Conservation (phyloP, 2,329 filamentous ascomycete species). For the Tricladium varicosporioides region DNA sequence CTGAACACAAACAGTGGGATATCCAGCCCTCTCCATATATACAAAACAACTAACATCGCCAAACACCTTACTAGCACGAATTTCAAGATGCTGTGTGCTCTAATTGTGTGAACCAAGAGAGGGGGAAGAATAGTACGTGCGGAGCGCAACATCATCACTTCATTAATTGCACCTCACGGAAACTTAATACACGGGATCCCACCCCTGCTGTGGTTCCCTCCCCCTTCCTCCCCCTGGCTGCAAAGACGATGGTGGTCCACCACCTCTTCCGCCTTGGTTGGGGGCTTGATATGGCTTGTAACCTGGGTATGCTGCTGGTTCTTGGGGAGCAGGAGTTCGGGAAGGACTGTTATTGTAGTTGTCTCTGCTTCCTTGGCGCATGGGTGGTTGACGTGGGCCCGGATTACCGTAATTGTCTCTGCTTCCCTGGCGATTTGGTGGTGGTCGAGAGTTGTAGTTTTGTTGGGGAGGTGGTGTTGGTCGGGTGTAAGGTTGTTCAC, state of each 20-base stretch:
- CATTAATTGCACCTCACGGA: not conserved
- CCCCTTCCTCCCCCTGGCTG: slow-evolving; percentile 13
- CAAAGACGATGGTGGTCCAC: slow-evolving; percentile 1
- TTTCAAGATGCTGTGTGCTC: too few relatives aligned
- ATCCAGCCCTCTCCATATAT: too few relatives aligned
- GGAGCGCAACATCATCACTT: slow-evolving; percentile 4
- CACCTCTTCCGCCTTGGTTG: slow-evolving; percentile 3
- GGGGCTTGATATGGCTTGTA: slow-evolving; percentile 24
- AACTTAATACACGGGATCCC: slow-evolving; percentile 27
- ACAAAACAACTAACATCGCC: too few relatives aligned
- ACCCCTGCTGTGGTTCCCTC: slow-evolving; percentile 22
- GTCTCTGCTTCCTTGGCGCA: slow-evolving; percentile 7
- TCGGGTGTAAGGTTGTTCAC: slow-evolving; percentile 12
- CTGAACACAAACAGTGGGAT: too few relatives aligned
- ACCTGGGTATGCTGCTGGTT: slow-evolving; percentile 21
- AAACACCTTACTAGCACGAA: too few relatives aligned
- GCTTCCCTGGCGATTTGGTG: slow-evolving; percentile 6
- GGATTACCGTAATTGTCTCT: not conserved
- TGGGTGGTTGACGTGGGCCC: not conserved
- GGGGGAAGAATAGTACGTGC: too few relatives aligned
- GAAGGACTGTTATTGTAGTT: slow-evolving; percentile 19
- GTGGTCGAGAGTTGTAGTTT: slow-evolving; percentile 5
- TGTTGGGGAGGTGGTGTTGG: slow-evolving; percentile 18
- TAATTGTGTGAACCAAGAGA: too few relatives aligned
- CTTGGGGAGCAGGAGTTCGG: slow-evolving; percentile 25